Evolutionary conservation across 805 yeast species (phyloP), one percentile per base, ranked within the genome.

Genomic region (Kluyveromyces lactis): DNA sequence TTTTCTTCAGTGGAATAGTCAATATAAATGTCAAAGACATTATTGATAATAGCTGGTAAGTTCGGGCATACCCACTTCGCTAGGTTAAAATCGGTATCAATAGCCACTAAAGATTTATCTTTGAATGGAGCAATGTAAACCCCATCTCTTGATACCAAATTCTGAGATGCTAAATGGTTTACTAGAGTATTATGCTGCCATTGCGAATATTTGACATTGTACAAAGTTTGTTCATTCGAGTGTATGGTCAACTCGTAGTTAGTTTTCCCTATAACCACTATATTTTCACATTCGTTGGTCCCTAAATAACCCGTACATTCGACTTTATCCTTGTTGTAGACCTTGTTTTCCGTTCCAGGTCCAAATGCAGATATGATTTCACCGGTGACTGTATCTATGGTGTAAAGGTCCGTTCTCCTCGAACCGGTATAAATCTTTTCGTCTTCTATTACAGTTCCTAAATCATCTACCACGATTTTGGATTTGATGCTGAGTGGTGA

Each of bases 111-210:
- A 0, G 95, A 75, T 41, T 73, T 77, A 56, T 86, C 95, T 52
- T 82, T 85, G 53, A 86, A 78, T 1, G 97, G 95, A 4, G 90
- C 79, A 45, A 90, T 77, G 48, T 82, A 83, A 2, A 86, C 63
- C 26, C 79, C 78, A 59, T 89, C 97, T 13, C 70, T 56, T 3
- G 94, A 77, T 17, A 69, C 66, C 35, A 64, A 63, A 44, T 75
- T 72, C 47, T 77, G 77, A 27, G 52, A 50, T 2, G 66, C 67
- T 31, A 76, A 58, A 42, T 66, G 71, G 11, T 63, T 65, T 58
- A 90, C 95, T 38, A 87, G 66, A 47, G 85, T 79, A 58, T 90
- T 90, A 33, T 95, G 95, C 8, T 92, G 94, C 96, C 97, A 92
- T 27, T 81, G 72, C 1, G 94, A 71, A 54, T 82, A 87, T 0